phyloP scores from a whole-genome alignment of 2,329 filamentous ascomycete species.

The Aquanectria penicillioides region DNA sequence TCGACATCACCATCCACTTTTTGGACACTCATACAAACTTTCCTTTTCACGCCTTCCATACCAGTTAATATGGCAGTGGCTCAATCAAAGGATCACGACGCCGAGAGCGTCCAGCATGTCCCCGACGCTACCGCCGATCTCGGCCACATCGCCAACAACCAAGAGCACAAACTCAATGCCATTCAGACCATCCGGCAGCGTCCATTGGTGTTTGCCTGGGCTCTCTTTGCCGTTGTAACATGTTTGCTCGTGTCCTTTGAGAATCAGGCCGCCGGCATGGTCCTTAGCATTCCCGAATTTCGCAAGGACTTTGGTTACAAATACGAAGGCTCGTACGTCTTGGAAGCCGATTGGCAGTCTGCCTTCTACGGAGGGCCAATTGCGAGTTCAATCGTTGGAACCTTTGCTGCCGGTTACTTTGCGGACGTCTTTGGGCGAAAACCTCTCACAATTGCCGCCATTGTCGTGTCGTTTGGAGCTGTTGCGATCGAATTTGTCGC shows the following conservation, averaged over 20 bases:
- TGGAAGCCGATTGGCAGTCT: slow-evolving; percentile 20
- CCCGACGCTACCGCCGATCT: slow-evolving; percentile 19
- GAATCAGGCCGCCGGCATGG: slow-evolving; percentile 21
- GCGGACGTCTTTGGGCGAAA: slow-evolving; percentile 20
- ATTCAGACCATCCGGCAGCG: slow-evolving; percentile 22
- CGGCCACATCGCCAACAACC: slow-evolving; percentile 18
- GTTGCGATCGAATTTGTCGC: slow-evolving; percentile 51
- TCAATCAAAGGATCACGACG: slow-evolving; percentile 17
- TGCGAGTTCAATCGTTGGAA: slow-evolving; percentile 19
- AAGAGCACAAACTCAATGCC: slow-evolving; percentile 19
- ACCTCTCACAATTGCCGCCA: slow-evolving; percentile 6
- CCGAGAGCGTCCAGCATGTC: slow-evolving; percentile 15
- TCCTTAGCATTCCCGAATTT: slow-evolving; percentile 24
- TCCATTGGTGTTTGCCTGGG: slow-evolving; percentile 18
- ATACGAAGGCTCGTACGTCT: slow-evolving; percentile 19
- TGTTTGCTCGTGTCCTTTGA: slow-evolving; percentile 26
- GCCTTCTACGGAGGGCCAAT: slow-evolving; percentile 20
- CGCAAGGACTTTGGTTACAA: slow-evolving; percentile 31
- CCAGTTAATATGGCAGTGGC: slow-evolving; percentile 2
- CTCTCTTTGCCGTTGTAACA: slow-evolving; percentile 20
- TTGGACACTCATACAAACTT: neutral
- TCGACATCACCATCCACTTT: neutral
- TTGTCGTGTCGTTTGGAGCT: slow-evolving; percentile 25
- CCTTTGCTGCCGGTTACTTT: slow-evolving; percentile 10
- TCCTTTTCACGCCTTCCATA: neutral